These are phyloP conservation scores for Tephrocybe sp. DNA, from an alignment of 768 basidiomycete genomes.

Conservation along the genomic window DNA sequence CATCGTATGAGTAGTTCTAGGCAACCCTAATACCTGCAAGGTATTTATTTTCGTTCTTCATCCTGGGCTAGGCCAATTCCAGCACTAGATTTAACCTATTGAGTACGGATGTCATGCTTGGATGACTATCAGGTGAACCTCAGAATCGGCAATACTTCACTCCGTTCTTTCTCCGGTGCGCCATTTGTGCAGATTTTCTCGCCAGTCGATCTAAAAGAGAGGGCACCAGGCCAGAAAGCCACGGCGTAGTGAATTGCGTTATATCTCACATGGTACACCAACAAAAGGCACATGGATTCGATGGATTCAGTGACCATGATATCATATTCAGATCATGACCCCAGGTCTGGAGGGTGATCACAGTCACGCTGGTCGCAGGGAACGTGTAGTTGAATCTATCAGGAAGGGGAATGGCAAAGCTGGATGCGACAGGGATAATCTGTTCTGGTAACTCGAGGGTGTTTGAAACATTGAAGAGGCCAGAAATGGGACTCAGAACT, in stretches of 20 bases:
- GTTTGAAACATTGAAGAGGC: constrained; percentile 30
- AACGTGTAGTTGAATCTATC: constrained; percentile 32
- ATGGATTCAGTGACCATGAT: background rate
- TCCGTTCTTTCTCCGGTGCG: constrained; percentile 23
- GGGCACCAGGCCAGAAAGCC: background rate
- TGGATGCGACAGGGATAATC: constrained; percentile 29
- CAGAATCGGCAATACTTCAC: constrained; percentile 14
- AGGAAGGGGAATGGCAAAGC: constrained; percentile 25
- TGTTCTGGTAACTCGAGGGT: constrained; percentile 28
- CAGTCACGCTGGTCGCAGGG: constrained; percentile 32
- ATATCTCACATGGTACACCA: constrained; percentile 8
- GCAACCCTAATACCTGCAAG: no score
- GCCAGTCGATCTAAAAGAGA: background rate
- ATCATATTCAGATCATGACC: background rate
- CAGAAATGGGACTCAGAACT: constrained; percentile 28
- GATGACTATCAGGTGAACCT: background rate
- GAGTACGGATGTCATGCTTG: no score
- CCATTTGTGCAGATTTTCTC: constrained; percentile 16
- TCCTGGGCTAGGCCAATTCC: constrained; percentile 6
- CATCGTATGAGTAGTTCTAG: constrained; percentile 14
- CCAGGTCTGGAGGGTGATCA: constrained; percentile 21
- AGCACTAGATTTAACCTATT: background rate
- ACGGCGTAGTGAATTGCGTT: background rate
- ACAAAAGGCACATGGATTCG: background rate
- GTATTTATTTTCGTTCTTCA: constrained; percentile 13